A percentile compares a stretch with the other conserved stretches of the same genome.
Evolutionary conservation across 371 early-diverging fungal genomes (phyloP).

Genomic region (Blakeslea trispora): DNA sequence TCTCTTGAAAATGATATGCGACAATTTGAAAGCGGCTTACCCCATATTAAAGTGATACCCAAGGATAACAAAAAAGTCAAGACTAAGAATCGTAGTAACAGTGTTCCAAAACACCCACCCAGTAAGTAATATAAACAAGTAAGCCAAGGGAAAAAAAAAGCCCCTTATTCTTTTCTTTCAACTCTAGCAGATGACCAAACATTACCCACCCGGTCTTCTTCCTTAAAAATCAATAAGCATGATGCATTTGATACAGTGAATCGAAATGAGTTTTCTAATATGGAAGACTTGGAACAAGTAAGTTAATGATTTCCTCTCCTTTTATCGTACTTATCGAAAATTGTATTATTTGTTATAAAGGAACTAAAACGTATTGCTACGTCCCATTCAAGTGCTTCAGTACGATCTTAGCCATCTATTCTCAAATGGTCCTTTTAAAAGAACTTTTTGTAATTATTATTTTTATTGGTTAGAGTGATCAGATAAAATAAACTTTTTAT

Average conservation of each 20-base stretch:
- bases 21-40: conserved; percentile 6
- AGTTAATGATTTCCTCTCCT: not conserved
- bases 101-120: not conserved
- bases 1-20: conserved; percentile 29
- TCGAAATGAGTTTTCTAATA: conserved; percentile 28
- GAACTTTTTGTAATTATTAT: too few species aligned
- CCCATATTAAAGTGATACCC: conserved; percentile 2
- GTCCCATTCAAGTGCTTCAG: not conserved
- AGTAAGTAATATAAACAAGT: too few species aligned
- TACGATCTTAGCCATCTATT: too few species aligned
- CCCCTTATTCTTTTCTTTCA: not conserved
- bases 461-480: too few species aligned
- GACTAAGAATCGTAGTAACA: not conserved
- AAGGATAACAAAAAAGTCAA: conserved; percentile 15
- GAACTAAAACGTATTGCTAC: conserved; percentile 5
- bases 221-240: conserved; percentile 12
- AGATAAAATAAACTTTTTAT: too few species aligned
- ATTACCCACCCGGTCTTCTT: conserved; percentile 20
- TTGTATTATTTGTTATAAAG: not conserved
- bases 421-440: too few species aligned
- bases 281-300: conserved; percentile 45
- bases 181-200: not conserved
- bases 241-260: conserved; percentile 25
- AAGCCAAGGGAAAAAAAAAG: too few species aligned
- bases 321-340: not conserved